Conservation (phyloP, 805 yeast species). For the Danielia reshetovae region DNA sequence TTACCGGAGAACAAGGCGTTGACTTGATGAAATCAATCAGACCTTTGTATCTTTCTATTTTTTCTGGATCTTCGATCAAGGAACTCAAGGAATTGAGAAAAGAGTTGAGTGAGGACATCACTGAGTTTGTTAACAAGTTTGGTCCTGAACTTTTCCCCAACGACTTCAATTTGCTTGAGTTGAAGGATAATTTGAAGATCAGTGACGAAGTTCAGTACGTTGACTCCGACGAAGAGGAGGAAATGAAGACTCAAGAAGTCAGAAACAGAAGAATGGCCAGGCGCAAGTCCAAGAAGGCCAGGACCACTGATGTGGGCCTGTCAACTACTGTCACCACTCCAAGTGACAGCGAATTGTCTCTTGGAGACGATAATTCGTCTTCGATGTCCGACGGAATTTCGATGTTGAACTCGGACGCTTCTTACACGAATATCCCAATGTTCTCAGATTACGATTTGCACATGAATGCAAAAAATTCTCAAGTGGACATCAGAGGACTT, state of each 20-base stretch:
- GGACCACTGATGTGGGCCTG: conserved; percentile 2
- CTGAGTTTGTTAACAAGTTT: conserved; percentile 70
- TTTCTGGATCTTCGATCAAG: conserved; percentile 51
- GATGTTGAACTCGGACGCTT: conserved; percentile 52
- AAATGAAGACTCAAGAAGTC: conserved; percentile 44
- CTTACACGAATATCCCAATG: conserved; percentile 62
- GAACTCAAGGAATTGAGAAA: conserved; percentile 60
- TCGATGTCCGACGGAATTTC: conserved; percentile 60
- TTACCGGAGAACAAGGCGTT: conserved; percentile 91
- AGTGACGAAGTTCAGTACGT: conserved; percentile 17
- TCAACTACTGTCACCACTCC: conserved; percentile 8
- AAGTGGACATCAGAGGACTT: conserved; percentile 12
- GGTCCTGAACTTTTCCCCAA: conserved; percentile 82
- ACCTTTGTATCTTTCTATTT: conserved; percentile 69
- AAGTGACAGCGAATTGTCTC: conserved; percentile 17
- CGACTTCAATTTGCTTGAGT: conserved; percentile 63
- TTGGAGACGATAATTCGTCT: conserved; percentile 21
- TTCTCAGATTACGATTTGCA: conserved; percentile 48
- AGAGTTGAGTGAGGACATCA: conserved; percentile 65
- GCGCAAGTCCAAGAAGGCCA: conserved; percentile 20
- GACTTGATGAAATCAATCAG: conserved; percentile 79
- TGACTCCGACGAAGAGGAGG: conserved; percentile 49
- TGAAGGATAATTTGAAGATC: conserved; percentile 36
- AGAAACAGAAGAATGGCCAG: conserved; percentile 39
- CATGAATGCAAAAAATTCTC: conserved; percentile 18